Conservation (phyloP, 805 yeast species). For the Pichia occidentalis region DNA sequence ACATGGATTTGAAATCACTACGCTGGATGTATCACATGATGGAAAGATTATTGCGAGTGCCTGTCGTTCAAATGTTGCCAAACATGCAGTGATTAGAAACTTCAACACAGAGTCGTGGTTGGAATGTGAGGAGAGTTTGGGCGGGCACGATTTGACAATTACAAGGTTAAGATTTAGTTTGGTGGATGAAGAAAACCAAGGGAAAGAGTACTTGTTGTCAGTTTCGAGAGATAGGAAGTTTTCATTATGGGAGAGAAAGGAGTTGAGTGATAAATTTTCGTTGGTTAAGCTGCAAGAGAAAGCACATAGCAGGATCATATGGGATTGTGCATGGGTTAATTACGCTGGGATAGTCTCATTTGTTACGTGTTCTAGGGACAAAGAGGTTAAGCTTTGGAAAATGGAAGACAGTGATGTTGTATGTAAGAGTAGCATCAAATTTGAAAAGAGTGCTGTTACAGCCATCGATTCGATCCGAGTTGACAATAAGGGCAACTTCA, state of each 20-base stretch:
- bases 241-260: slow-evolving; percentile 57
- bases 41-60: slow-evolving; percentile 71
- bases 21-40: slow-evolving; percentile 66
- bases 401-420: slow-evolving; percentile 24
- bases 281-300: slow-evolving; percentile 38
- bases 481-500: slow-evolving; percentile 27
- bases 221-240: slow-evolving; percentile 80
- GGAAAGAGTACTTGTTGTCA: slow-evolving; percentile 61
- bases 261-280: slow-evolving; percentile 20
- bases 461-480: slow-evolving; percentile 47
- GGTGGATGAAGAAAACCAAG: slow-evolving; percentile 40
- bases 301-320: slow-evolving; percentile 86
- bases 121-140: slow-evolving; percentile 55
- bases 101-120: slow-evolving; percentile 54
- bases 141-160: slow-evolving; percentile 77
- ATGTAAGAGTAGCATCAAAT: slow-evolving; percentile 36
- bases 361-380: slow-evolving; percentile 85
- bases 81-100: slow-evolving; percentile 80
- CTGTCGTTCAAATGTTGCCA: slow-evolving; percentile 78
- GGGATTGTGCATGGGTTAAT: slow-evolving; percentile 93
- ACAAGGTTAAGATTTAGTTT: slow-evolving; percentile 71
- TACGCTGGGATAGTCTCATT: slow-evolving; percentile 39
- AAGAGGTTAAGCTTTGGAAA: slow-evolving; percentile 64
- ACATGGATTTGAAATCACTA: slow-evolving; percentile 90
- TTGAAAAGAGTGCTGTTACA: slow-evolving; percentile 51